Evolutionary conservation across 192 early-diverging fungal species (phyloP).

Genomic region (Jimgerdemannia flammicorona): DNA sequence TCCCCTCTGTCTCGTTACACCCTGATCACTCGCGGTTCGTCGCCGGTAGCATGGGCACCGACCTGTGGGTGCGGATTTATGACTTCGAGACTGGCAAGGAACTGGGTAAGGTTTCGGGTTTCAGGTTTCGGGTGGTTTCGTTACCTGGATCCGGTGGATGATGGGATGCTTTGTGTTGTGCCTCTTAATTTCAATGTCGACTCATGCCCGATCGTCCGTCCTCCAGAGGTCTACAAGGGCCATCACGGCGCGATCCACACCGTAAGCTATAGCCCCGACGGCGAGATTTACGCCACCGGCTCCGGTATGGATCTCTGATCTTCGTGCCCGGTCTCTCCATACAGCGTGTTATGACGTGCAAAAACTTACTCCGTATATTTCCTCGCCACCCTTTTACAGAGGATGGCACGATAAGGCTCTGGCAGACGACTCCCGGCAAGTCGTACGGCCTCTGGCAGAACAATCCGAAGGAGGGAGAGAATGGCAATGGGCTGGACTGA

Average conservation of each 20-base stretch:
- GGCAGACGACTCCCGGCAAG: slow-evolving; percentile 82
- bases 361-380: not conserved
- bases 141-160: not conserved
- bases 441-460: slow-evolving; percentile 82
- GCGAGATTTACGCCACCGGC: slow-evolving; percentile 86
- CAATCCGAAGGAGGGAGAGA: not conserved
- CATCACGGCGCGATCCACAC: slow-evolving; percentile 90
- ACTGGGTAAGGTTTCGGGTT: slow-evolving; percentile 32
- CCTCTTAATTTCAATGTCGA: not conserved
- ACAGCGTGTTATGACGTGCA: not conserved
- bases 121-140: not conserved
- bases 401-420: slow-evolving; percentile 88
- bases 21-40: slow-evolving; percentile 77
- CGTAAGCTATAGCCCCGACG: slow-evolving; percentile 89
- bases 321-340: not conserved
- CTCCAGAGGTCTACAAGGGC: slow-evolving; percentile 77
- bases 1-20: slow-evolving; percentile 80
- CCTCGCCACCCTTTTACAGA: slow-evolving; percentile 39
- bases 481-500: not conserved
- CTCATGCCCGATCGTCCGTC: too few relatives aligned
- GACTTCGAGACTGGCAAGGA: slow-evolving; percentile 77
- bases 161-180: not conserved
- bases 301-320: slow-evolving; percentile 34
- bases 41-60: slow-evolving; percentile 64
- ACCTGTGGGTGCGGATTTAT: slow-evolving; percentile 83